Base-by-base conservation (phyloP, 352 stramenopile genomes). In the Bremia lactucae region DNA sequence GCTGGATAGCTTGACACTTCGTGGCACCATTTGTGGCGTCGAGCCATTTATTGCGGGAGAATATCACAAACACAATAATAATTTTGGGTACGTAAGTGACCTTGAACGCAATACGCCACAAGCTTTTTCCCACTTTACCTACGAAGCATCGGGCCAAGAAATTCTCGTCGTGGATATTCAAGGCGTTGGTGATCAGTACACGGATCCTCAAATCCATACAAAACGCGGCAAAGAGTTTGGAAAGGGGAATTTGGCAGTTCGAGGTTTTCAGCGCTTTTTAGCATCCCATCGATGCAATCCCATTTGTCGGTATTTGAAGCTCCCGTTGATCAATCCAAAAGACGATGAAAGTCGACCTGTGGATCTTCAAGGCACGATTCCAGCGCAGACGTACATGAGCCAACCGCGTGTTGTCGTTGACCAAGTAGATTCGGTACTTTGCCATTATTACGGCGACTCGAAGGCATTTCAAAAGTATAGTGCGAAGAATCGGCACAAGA, bases 161-260 rank as follows among this genome's bases (percentile, higher is more conserved):
- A 86, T 94, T 49, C 76, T 97, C 23, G 83, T 97, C n/a, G 87
- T 95, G 4, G 91, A 97, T 61, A 91, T 97, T 50, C 91, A 97
- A 45, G 91, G 91, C n/a, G 85, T 97, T 21, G 81, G 78, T 3
- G 88, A 97, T 68, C 69, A 97, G 6, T 97, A 95, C 61, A 97
- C 91, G n/a, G 91, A 97, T 58, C 91, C 91, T 7, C 91, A 97
- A 61, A 92, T 97, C 9, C 75, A 96, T 23, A 93, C 80, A 0
- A 59, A 65, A 15, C 59, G 65, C 6, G 73, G 72, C n/a, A 83
- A 85, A 35, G 73, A 88, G 31, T 91, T 91, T 58, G 78, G 78
- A 33, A 91, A 91, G 36, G 78, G 78, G 2, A 91, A 91, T 33
- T 46, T 91, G 21, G 50, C 75, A 4, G 26, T 80, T 0, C 69